Evolutionary conservation across 345 rosid species (phyloP), one percentile per base, ranked within the genome.

Genomic region (Linum trigynum): DNA sequence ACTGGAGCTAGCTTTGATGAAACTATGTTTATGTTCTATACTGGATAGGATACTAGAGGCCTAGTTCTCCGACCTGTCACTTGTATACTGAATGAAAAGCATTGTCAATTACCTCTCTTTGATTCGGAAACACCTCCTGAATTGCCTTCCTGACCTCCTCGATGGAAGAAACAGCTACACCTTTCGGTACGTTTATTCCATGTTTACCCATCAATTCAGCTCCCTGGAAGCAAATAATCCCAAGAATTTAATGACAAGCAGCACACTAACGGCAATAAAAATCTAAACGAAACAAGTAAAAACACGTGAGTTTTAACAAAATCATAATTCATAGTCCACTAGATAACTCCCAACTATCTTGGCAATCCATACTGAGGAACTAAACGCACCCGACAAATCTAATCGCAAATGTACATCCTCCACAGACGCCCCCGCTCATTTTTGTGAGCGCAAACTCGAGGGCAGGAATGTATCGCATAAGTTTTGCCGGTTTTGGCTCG

Each of bases 171-270:
- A 72, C 92, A 55, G 97, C 99, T 0, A 85, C 83, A 53, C 99
- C 99, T 73, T 75, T 94, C 0, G 99, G 99, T 39, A 90, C 99
- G 70, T 90, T 90, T 40, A 94, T 69, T 38, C 97, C 99, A n/a
- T 79, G 85, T 75, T 88, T 90, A 40, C 88, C 71, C 99, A 94
- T 94, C 80, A 94, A 77, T 68, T 85, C 96, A 65, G 95, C 97
- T 67, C 99, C 99, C 97, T 94, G 62, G 42, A 66, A 39, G 35
- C 39, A 51, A 48, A 65, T 35, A 63, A 45, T 66, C 67, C 38
- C 58, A 32, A 37, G 55, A 57, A 39, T 53, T 23, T 1, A 23
- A 23, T 23, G 32, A 23, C 32, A 23, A 23, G 32, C 32, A 23
- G 32, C 32, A 23, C 1, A 23, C 32, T 23, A 23, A 23, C 32